Base-by-base conservation (phyloP, 2,329 filamentous ascomycete species). In the Colletotrichum coccodes region DNA sequence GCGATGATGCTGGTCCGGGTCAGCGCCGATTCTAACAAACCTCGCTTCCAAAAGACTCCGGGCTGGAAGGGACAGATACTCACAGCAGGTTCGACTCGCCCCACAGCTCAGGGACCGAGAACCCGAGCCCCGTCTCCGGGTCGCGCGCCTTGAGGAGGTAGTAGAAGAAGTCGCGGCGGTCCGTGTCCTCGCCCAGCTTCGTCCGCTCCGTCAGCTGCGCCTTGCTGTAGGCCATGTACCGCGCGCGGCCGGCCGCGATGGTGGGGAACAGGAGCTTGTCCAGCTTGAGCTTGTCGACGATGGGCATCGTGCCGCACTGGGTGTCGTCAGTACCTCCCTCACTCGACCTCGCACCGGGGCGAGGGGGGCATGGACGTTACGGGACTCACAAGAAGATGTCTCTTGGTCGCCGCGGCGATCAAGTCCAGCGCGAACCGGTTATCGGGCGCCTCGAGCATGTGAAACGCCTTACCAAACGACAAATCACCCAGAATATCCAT, bases 121-220 rank as follows among this genome's bases (percentile, higher is more conserved):
- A 91, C 1, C 89, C 89, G 65, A 87, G 84, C 60, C 91, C 91
- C 0, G 91, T 92, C 75, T 93, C 90, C 14, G 91, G 90, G 72
- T 94, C 91, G 44, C 87, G 87, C 8, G 91, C 91, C 75, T 90
- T 90, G 68, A 94, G 86, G 12, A 94, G 85, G 77, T 93, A 90
- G 79, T 92, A 90, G 81, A 94, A 93, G 82, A 94, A 93, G 76
- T 94, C 92, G 64, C 90, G 89, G 38, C 91, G 90, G 73, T 89
- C 90, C 54, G 86, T 90, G 71, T 87, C 89, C 71, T 89, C 89
- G 32, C 90, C 90, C 30, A 91, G 81, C 70, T 89, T 88, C 56
- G 90, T 92, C 28, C 91, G 86, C 74, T 92, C 88, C 16, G 86
- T 86, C 46, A 92, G 85, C 78, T 93, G 91, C 2, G 84, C 82